phyloP scores from a whole-genome alignment of 139 green algal species.

The Yamagishiella unicocca region DNA sequence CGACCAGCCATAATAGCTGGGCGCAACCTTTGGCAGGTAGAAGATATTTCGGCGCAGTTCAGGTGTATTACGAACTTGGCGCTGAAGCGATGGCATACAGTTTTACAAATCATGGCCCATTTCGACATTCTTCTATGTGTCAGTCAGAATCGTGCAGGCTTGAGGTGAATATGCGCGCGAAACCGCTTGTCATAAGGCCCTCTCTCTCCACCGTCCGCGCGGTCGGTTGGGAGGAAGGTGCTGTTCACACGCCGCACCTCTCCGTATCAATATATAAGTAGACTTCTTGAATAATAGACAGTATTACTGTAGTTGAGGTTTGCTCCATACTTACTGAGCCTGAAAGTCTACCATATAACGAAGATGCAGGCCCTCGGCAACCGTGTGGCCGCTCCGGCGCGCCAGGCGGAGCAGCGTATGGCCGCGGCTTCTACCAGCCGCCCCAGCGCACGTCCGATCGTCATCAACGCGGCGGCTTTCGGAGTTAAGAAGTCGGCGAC shows the following conservation, averaged over 20 bases:
- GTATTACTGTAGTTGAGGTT: no score
- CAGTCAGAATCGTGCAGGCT: background rate
- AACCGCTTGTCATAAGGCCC: background rate
- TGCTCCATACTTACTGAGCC: no score
- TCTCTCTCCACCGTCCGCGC: background rate
- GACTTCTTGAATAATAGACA: no score
- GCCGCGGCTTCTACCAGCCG: slow-evolving; percentile 29
- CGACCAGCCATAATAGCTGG: no score
- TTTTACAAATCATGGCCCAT: no score
- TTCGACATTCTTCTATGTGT: no score
- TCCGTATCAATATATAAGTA: background rate
- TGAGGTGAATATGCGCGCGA: background rate
- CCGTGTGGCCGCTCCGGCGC: slow-evolving; percentile 10
- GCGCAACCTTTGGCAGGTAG: no score
- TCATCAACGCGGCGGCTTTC: slow-evolving; percentile 27
- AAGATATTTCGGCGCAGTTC: no score
- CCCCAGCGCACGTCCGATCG: slow-evolving; percentile 7
- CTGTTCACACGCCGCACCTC: background rate
- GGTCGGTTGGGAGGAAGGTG: background rate
- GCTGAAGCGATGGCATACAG: background rate
- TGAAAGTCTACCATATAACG: slow-evolving; percentile 13
- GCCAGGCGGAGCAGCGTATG: slow-evolving; percentile 33
- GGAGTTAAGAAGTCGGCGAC: slow-evolving; percentile 37
- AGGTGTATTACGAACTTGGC: no score
- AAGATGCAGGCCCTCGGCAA: slow-evolving; percentile 17